Conservation (phyloP, 768 basidiomycete species). For the Strobilomyces confusus region DNA sequence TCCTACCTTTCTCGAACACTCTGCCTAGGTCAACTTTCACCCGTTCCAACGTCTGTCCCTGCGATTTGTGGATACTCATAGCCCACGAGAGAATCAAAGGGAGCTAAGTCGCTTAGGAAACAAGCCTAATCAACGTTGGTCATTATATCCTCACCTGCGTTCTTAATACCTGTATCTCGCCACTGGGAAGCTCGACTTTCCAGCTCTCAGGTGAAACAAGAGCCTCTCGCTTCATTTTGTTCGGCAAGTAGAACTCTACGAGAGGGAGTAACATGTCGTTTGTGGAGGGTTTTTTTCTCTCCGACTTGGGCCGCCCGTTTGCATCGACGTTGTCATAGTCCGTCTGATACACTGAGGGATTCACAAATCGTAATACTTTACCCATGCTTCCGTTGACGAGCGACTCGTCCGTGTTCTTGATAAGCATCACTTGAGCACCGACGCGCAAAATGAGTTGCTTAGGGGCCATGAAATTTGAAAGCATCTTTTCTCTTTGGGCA, state of each 20-base stretch:
- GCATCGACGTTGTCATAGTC: slow-evolving; percentile 35
- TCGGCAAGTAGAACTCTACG: slow-evolving; percentile 71
- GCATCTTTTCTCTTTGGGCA: slow-evolving; percentile 67
- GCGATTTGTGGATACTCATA: slow-evolving; percentile 97
- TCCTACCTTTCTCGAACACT: slow-evolving; percentile 86
- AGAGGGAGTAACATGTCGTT: slow-evolving; percentile 53
- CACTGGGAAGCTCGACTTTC: slow-evolving; percentile 86
- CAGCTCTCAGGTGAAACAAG: slow-evolving; percentile 70
- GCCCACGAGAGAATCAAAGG: slow-evolving; percentile 94
- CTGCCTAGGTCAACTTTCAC: slow-evolving; percentile 92
- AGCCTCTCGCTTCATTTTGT: slow-evolving; percentile 48
- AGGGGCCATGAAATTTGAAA: slow-evolving; percentile 91
- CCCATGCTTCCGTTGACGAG: slow-evolving; percentile 97
- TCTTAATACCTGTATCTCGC: slow-evolving; percentile 76
- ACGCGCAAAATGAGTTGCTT: slow-evolving; percentile 61
- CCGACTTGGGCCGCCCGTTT: slow-evolving; percentile 35
- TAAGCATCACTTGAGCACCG: slow-evolving; percentile 90
- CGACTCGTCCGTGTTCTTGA: slow-evolving; percentile 88
- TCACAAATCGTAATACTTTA: slow-evolving; percentile 69
- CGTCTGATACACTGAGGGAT: slow-evolving; percentile 45
- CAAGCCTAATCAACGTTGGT: not conserved
- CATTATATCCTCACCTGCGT: slow-evolving; percentile 55
- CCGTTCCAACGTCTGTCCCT: slow-evolving; percentile 93
- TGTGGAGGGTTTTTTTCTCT: slow-evolving; percentile 25
- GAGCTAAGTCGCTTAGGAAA: slow-evolving; percentile 43